Conservation (phyloP, 768 basidiomycete genomes). For the Podaxis rugospora region DNA sequence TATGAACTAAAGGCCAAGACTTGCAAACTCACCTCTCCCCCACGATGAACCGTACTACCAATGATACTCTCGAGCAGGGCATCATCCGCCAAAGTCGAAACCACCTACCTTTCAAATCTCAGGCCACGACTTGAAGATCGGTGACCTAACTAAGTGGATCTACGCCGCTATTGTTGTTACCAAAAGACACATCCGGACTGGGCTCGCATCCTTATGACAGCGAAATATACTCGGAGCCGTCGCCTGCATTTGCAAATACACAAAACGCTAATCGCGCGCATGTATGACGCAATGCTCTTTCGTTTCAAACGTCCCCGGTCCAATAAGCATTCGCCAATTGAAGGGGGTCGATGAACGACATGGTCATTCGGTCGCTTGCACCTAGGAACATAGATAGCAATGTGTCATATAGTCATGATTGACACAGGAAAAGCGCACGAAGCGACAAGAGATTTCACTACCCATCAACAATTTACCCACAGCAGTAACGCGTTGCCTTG, state of each 20-base stretch:
- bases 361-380: neutral
- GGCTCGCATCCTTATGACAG: neutral
- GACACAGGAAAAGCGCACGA: neutral
- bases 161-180: too few relatives aligned
- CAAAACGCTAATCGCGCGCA: neutral
- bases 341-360: neutral
- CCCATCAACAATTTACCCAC: constrained; percentile 3
- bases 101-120: too few relatives aligned
- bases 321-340: neutral
- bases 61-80: neutral
- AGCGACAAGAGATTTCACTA: neutral
- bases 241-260: too few relatives aligned
- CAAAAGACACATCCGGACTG: neutral
- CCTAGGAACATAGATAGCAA: neutral
- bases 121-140: too few relatives aligned
- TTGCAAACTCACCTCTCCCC: neutral
- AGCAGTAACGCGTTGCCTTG: neutral
- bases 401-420: neutral
- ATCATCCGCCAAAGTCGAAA: too few relatives aligned
- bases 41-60: neutral
- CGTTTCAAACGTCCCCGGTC: neutral
- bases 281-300: neutral
- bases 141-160: too few relatives aligned
- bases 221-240: neutral
- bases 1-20: neutral